These are phyloP conservation scores for Closterium sp. DNA, from an alignment of 139 green algal species.

Conservation along the genomic window DNA sequence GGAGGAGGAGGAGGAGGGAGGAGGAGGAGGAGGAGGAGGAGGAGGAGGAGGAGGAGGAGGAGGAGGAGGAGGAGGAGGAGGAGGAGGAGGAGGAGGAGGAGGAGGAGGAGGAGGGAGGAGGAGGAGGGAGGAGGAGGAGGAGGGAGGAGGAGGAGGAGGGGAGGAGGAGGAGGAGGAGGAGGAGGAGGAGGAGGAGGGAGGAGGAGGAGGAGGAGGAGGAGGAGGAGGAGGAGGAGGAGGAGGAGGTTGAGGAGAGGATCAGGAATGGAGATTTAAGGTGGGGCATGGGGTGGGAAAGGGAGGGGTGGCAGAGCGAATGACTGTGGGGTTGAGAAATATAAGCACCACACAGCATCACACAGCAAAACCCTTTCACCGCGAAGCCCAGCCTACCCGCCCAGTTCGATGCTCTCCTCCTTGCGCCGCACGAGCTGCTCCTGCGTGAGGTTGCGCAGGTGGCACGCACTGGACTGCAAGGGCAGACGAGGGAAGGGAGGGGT, in stretches of 20 bases:
- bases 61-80: slow-evolving; percentile 43
- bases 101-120: neutral
- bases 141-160: neutral
- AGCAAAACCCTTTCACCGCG: neutral
- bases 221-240: slow-evolving; percentile 24
- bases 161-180: slow-evolving; percentile 7
- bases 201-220: slow-evolving; percentile 29
- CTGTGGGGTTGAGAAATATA: too few relatives aligned
- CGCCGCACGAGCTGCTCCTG: slow-evolving; percentile 65
- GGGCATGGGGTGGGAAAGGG: neutral
- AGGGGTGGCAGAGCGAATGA: neutral
- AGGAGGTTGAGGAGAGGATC: neutral
- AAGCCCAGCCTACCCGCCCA: slow-evolving; percentile 19
- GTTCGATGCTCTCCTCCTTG: slow-evolving; percentile 62
- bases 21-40: neutral
- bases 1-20: too few relatives aligned
- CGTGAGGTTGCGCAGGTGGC: slow-evolving; percentile 70
- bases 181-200: slow-evolving; percentile 31
- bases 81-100: neutral
- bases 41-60: slow-evolving; percentile 7
- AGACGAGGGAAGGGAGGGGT: neutral
- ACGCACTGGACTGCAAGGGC: slow-evolving; percentile 50
- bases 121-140: neutral
- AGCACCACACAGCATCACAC: neutral
- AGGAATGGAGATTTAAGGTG: neutral